Evolutionary conservation across 176 grass and related monocot species (phyloP).

Genomic region (Avena sativa): DNA sequence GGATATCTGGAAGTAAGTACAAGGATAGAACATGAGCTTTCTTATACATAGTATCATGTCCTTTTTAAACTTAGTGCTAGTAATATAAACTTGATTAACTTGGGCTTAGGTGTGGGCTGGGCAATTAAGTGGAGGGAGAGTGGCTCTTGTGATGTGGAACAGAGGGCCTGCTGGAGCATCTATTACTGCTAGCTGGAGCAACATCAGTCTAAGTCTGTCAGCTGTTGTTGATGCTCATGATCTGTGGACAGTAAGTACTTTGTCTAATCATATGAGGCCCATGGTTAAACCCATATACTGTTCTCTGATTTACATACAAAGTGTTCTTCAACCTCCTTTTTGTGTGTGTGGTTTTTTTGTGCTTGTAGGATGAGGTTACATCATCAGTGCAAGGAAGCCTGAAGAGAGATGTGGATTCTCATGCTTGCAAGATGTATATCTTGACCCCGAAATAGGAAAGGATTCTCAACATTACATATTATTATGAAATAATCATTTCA

Average conservation of each 20-base stretch:
- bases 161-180: conserved; percentile 37
- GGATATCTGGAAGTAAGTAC: conserved; percentile 40
- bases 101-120: conserved; percentile 62
- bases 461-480: neutral
- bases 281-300: conserved; percentile 4
- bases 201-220: conserved; percentile 48
- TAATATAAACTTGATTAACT: neutral
- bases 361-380: conserved; percentile 37
- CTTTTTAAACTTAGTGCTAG: neutral
- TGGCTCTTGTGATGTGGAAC: conserved; percentile 64
- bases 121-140: conserved; percentile 42
- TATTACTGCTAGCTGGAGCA: conserved; percentile 45
- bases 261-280: conserved; percentile 8
- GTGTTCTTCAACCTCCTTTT: neutral
- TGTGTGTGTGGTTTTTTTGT: neutral
- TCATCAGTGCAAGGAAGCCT: conserved; percentile 44
- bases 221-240: conserved; percentile 51
- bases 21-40: conserved; percentile 16
- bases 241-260: conserved; percentile 58
- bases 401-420: conserved; percentile 37
- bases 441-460: conserved; percentile 42
- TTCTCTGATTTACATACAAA: neutral
- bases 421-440: conserved; percentile 62
- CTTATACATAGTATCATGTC: neutral
- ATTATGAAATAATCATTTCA: conserved; percentile 22